These are phyloP conservation scores for Paramecium octaurelia DNA, from an alignment of 73 alveolate species.

Conservation along the genomic window DNA sequence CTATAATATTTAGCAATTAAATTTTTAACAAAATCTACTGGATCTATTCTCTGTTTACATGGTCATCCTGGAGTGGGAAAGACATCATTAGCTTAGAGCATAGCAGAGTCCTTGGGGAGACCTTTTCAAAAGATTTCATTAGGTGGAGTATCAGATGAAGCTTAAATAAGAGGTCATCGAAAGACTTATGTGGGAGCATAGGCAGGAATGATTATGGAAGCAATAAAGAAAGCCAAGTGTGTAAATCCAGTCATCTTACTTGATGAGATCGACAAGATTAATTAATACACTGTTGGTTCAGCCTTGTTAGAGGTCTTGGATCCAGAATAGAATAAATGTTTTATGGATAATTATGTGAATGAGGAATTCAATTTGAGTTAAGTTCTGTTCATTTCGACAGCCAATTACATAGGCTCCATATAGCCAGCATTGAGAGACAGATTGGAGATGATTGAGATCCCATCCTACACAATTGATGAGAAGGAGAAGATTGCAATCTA, in stretches of 20 bases:
- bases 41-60: conserved; percentile 86
- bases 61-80: conserved; percentile 99
- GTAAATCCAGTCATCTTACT: conserved; percentile 93
- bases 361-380: conserved; percentile 85
- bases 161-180: conserved; percentile 95
- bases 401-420: conserved; percentile 81
- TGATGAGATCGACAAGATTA: conserved; percentile 95
- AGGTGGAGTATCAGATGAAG: conserved; percentile 96
- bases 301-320: conserved; percentile 96
- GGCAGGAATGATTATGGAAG: conserved; percentile 93
- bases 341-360: conserved; percentile 83
- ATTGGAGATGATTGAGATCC: conserved; percentile 88
- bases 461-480: conserved; percentile 84
- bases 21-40: conserved; percentile 64
- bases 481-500: conserved; percentile 80
- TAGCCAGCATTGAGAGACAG: conserved; percentile 91
- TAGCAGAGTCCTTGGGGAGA: conserved; percentile 91
- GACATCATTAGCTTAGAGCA: conserved; percentile 89
- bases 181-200: conserved; percentile 94
- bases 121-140: conserved; percentile 89
- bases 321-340: conserved; percentile 88
- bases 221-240: conserved; percentile 76
- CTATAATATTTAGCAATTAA: conserved; percentile 88
- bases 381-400: conserved; percentile 86
- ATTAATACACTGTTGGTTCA: conserved; percentile 86